phyloP scores from a whole-genome alignment of 2,329 filamentous ascomycete genomes.

The Claviceps lovelessii region DNA sequence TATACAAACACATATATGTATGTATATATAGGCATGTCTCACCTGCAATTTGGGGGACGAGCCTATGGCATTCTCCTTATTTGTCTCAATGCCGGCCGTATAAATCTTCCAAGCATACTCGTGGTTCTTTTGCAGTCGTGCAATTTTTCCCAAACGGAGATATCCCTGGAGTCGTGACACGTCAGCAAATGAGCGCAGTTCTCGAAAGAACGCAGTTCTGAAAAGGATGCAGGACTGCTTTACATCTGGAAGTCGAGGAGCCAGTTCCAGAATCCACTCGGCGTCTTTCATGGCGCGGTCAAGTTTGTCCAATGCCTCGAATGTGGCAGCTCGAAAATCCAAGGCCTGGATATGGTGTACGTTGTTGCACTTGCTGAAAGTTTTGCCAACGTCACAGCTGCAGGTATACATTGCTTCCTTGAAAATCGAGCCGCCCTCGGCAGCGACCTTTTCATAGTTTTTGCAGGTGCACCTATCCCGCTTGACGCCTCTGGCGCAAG shows the following conservation, averaged over 20 bases:
- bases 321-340: constrained; percentile 27
- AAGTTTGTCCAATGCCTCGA: constrained; percentile 24
- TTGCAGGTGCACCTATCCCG: constrained; percentile 11
- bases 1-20: neutral
- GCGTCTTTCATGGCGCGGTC: constrained; percentile 25
- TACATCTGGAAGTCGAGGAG: constrained; percentile 26
- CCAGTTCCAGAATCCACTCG: constrained; percentile 28
- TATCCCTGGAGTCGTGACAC: constrained; percentile 21
- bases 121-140: constrained; percentile 22
- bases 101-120: constrained; percentile 27
- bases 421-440: constrained; percentile 23
- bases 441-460: constrained; percentile 21
- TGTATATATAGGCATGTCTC: neutral
- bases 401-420: constrained; percentile 28
- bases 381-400: constrained; percentile 21
- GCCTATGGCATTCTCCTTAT: constrained; percentile 13
- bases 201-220: no score
- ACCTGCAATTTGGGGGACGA: constrained; percentile 22
- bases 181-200: neutral
- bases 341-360: constrained; percentile 24
- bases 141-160: constrained; percentile 26
- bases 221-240: constrained; percentile 1
- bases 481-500: constrained; percentile 19
- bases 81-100: constrained; percentile 23
- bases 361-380: constrained; percentile 26